These are phyloP conservation scores for Acacia pycnantha DNA, from an alignment of 331 rosid species.

Conservation along the genomic window DNA sequence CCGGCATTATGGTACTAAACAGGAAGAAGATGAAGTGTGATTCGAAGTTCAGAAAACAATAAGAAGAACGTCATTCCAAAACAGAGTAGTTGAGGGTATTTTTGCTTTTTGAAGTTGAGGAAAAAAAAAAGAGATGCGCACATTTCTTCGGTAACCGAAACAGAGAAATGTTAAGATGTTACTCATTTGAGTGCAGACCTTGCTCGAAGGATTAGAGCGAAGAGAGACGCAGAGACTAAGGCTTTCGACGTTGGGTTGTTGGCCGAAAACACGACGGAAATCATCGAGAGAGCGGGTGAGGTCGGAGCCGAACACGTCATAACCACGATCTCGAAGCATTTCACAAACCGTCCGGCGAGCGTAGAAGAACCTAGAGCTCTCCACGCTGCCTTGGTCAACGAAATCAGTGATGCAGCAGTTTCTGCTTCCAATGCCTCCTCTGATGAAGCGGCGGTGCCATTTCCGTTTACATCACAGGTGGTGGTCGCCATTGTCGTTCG, in stretches of 20 bases:
- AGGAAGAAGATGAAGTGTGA: too few relatives aligned
- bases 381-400: slow-evolving; percentile 20
- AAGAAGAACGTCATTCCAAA: background rate
- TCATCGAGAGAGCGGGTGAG: slow-evolving; percentile 34
- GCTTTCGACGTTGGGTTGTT: slow-evolving; percentile 29
- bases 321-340: slow-evolving; percentile 57
- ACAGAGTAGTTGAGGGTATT: background rate
- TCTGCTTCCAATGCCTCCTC: background rate
- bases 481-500: background rate
- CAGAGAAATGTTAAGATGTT: background rate
- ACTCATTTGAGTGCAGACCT: slow-evolving; percentile 19
- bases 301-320: slow-evolving; percentile 35
- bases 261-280: slow-evolving; percentile 39
- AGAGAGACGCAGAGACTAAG: slow-evolving; percentile 33
- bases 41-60: background rate
- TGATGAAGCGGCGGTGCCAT: background rate
- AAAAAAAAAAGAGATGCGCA: background rate
- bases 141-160: background rate
- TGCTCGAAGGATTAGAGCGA: slow-evolving; percentile 30
- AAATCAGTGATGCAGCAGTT: background rate
- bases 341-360: slow-evolving; percentile 39
- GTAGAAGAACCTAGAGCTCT: slow-evolving; percentile 39
- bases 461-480: background rate
- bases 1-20: background rate
- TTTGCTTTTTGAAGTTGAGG: background rate